Percentiles rank a stretch among this genome's conserved stretches.
Evolutionary conservation across 768 basidiomycete species (phyloP).

Genomic region (Leccinellum albellum): DNA sequence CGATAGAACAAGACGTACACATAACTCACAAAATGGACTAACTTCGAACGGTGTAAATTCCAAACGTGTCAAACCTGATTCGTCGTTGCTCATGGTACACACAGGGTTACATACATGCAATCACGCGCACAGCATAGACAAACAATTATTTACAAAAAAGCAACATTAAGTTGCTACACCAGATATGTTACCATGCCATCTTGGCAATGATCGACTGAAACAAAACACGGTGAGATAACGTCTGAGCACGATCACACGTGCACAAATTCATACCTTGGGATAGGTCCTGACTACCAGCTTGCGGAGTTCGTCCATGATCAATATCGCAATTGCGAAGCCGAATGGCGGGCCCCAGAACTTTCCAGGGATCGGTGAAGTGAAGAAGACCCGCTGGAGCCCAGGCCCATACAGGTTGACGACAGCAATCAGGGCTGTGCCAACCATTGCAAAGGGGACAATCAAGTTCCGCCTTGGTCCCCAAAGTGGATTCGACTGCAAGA

Average conservation of each 20-base stretch:
- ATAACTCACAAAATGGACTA: not conserved
- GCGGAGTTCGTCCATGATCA: conserved; percentile 42
- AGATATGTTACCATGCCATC: conserved; percentile 34
- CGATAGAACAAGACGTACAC: not conserved
- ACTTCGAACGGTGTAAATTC: not conserved
- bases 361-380: conserved; percentile 40
- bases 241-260: not conserved
- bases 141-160: not conserved
- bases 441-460: conserved; percentile 36
- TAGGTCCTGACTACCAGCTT: conserved; percentile 44
- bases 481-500: conserved; percentile 41
- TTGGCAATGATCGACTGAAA: conserved; percentile 35
- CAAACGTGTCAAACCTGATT: not conserved
- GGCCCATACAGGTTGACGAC: conserved; percentile 42
- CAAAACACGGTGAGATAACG: conserved; percentile 5
- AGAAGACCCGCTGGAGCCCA: conserved; percentile 42
- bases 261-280: conserved; percentile 31
- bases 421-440: conserved; percentile 40
- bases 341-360: conserved; percentile 51
- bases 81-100: not conserved
- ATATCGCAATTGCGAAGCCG: conserved; percentile 38
- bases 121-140: not conserved
- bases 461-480: conserved; percentile 47
- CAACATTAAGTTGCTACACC: not conserved
- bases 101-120: not conserved